Conservation (phyloP, 1,284 basidiomycete genomes). For the Pterulicium gracile region DNA sequence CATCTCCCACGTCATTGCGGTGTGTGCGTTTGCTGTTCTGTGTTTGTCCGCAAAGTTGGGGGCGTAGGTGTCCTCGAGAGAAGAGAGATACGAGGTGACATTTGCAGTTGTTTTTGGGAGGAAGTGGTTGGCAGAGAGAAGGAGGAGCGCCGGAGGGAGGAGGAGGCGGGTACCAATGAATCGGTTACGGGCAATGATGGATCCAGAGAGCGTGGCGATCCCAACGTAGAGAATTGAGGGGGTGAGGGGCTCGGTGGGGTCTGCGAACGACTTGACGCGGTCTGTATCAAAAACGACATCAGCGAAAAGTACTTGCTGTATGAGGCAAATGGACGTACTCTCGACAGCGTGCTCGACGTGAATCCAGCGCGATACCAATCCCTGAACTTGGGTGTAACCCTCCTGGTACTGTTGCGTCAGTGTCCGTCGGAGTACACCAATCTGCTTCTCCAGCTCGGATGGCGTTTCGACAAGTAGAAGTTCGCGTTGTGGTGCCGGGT, state of each 20-base stretch:
- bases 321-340: conserved; percentile 40
- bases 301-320: neutral
- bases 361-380: conserved; percentile 70
- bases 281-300: conserved; percentile 27
- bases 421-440: conserved; percentile 54
- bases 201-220: conserved; percentile 78
- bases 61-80: conserved; percentile 62
- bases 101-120: conserved; percentile 71
- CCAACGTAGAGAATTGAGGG: conserved; percentile 84
- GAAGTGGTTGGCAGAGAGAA: conserved; percentile 65
- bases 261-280: conserved; percentile 73
- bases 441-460: conserved; percentile 61
- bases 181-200: conserved; percentile 76
- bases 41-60: conserved; percentile 63
- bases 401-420: conserved; percentile 42
- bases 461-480: conserved; percentile 63
- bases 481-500: conserved; percentile 47
- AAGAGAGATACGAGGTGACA: conserved; percentile 51
- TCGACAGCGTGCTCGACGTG: conserved; percentile 73
- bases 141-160: conserved; percentile 61
- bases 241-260: conserved; percentile 72
- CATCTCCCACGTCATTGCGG: conserved; percentile 45
- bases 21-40: conserved; percentile 53
- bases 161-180: conserved; percentile 51
- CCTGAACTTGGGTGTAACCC: conserved; percentile 55